Conservation (phyloP, 768 basidiomycete species). For the Candolleomyces efflorescens region DNA sequence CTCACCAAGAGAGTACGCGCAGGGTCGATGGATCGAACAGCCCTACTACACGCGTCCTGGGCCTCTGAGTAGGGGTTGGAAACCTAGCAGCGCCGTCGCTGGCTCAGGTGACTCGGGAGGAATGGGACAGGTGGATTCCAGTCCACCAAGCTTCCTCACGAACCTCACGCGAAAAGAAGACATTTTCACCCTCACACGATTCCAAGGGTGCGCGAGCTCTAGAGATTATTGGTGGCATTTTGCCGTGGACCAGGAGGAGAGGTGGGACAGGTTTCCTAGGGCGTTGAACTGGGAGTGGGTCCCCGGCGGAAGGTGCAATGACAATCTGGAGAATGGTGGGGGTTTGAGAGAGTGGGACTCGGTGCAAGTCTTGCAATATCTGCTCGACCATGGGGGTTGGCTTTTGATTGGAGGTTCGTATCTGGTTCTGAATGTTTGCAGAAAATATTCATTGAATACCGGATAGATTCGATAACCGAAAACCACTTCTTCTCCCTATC, state of each 20-base stretch:
- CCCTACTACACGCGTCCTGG: constrained; percentile 13
- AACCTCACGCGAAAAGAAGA: constrained; percentile 37
- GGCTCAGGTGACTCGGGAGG: no score
- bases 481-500: no score
- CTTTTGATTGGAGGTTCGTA: no score
- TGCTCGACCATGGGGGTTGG: no score
- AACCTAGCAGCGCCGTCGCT: no score
- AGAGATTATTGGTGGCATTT: constrained; percentile 65
- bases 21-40: constrained; percentile 29
- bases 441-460: no score
- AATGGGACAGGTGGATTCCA: constrained; percentile 54
- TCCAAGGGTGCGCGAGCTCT: constrained; percentile 58
- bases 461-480: no score
- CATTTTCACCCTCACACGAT: constrained; percentile 47
- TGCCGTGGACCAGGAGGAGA: constrained; percentile 42
- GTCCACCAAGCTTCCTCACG: constrained; percentile 43
- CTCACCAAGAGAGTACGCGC: constrained; percentile 1
- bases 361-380: no score
- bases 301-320: constrained; percentile 38
- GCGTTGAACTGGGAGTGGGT: constrained; percentile 52
- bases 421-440: no score
- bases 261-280: constrained; percentile 49
- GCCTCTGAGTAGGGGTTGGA: constrained; percentile 18
- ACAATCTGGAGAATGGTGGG: no score
- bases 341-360: no score